Evolutionary conservation across 805 yeast species (phyloP).

Genomic region (Middelhovenomyces tepae): DNA sequence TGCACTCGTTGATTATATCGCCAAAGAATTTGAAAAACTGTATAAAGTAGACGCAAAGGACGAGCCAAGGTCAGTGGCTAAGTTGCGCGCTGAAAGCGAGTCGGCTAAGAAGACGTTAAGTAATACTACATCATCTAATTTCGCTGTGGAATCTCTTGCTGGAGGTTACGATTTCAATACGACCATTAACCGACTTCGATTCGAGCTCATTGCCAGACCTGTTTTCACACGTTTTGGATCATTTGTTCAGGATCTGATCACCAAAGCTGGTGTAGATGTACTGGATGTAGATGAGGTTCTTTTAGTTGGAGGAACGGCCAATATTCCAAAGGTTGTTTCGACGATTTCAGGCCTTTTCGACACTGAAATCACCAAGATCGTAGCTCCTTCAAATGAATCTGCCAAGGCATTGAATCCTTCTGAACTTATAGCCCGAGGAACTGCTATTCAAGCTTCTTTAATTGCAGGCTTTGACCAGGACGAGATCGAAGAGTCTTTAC

Average conservation of each 20-base stretch:
- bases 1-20: slow-evolving; percentile 71
- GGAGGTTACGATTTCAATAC: slow-evolving; percentile 93
- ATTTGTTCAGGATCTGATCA: slow-evolving; percentile 65
- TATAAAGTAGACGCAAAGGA: slow-evolving; percentile 68
- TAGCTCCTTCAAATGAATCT: slow-evolving; percentile 65
- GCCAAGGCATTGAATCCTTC: slow-evolving; percentile 76
- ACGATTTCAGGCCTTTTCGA: slow-evolving; percentile 72
- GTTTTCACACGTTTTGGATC: slow-evolving; percentile 67
- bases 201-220: slow-evolving; percentile 75
- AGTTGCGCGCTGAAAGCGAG: slow-evolving; percentile 74
- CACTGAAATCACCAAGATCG: slow-evolving; percentile 54
- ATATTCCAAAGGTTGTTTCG: slow-evolving; percentile 82
- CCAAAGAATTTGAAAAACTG: slow-evolving; percentile 91
- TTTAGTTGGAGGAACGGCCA: slow-evolving; percentile 88
- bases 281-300: slow-evolving; percentile 86
- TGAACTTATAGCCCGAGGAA: slow-evolving; percentile 87
- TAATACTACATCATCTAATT: slow-evolving; percentile 78
- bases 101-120: slow-evolving; percentile 85
- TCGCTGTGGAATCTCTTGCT: slow-evolving; percentile 89
- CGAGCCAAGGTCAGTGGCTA: slow-evolving; percentile 79
- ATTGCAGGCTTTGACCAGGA: slow-evolving; percentile 73
- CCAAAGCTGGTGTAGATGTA: slow-evolving; percentile 75
- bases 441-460: slow-evolving; percentile 88
- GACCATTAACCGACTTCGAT: slow-evolving; percentile 87
- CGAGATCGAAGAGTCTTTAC: slow-evolving; percentile 75